phyloP scores from a whole-genome alignment of 352 stramenopile species.

The Thalassiosira hispida region DNA sequence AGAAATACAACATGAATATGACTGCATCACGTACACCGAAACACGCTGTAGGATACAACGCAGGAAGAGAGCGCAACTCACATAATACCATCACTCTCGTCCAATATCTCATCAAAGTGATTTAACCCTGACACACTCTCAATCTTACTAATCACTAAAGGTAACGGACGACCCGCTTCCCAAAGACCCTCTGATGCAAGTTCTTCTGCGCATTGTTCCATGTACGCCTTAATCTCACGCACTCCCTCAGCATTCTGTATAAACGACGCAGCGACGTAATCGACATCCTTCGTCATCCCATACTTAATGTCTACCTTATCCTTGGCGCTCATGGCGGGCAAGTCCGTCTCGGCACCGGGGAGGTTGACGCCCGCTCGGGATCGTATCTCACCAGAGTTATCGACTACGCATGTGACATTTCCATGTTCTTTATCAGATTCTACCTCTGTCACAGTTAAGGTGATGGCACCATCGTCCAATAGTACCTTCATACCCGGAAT shows the following conservation, averaged over 20 bases:
- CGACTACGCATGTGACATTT: conserved; percentile 81
- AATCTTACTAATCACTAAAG: conserved; percentile 97
- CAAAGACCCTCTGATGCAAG: conserved; percentile 57
- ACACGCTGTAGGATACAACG: neutral
- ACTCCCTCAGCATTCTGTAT: conserved; percentile 95
- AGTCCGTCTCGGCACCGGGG: conserved; percentile 88
- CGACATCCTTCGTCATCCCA: conserved; percentile 95
- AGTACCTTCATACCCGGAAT: conserved; percentile 90
- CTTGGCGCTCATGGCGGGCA: conserved; percentile 95
- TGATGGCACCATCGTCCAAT: conserved; percentile 94
- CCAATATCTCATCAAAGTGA: conserved; percentile 94
- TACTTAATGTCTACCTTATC: conserved; percentile 93
- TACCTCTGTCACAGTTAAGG: conserved; percentile 90
- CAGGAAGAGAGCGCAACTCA: neutral
- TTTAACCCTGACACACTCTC: conserved; percentile 93
- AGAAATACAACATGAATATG: neutral
- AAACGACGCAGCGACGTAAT: conserved; percentile 98
- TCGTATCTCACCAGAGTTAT: conserved; percentile 89
- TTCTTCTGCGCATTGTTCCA: conserved; percentile 84
- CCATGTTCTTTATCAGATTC: conserved; percentile 75
- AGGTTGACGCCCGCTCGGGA: conserved; percentile 96
- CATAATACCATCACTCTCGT: conserved; percentile 97
- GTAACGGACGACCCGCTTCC: conserved; percentile 78
- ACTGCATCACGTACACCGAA: too few relatives aligned
- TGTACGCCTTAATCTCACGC: conserved; percentile 88